A percentile compares a stretch with the other conserved stretches of the same genome.
phyloP scores from a whole-genome alignment of 352 stramenopile species.

The Elongisporangium prolatum region DNA sequence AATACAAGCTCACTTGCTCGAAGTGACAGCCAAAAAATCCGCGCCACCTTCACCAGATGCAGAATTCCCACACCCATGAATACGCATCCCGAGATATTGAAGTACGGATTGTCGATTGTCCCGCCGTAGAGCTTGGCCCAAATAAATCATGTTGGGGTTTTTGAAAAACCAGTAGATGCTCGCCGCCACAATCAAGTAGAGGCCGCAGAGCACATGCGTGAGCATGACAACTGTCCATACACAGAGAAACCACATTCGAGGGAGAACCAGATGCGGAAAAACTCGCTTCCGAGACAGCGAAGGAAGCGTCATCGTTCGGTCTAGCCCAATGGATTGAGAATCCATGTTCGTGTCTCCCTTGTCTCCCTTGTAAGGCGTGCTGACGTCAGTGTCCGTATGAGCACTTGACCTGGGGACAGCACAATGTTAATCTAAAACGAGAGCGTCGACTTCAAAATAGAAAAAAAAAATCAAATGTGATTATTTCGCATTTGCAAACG shows the following conservation, averaged over 20 bases:
- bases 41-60: background rate
- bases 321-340: background rate
- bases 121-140: background rate
- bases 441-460: too few species aligned
- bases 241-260: background rate
- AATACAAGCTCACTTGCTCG: background rate
- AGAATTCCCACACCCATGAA: background rate
- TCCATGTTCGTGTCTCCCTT: too few species aligned
- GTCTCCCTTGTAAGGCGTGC: too few species aligned
- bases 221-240: background rate
- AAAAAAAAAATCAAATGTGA: background rate
- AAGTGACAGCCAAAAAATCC: background rate
- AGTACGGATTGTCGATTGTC: constrained; percentile 1
- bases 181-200: background rate
- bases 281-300: background rate
- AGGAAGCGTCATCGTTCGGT: background rate
- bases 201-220: background rate
- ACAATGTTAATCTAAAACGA: too few species aligned
- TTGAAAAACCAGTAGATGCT: background rate
- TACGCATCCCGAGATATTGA: background rate
- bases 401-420: too few species aligned
- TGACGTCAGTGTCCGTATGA: too few species aligned
- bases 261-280: background rate
- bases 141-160: background rate
- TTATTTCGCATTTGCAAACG: too few species aligned